Evolutionary conservation across 306 rosid species (phyloP), one percentile per base, ranked within the genome.

Genomic region (Parietaria judaica): DNA sequence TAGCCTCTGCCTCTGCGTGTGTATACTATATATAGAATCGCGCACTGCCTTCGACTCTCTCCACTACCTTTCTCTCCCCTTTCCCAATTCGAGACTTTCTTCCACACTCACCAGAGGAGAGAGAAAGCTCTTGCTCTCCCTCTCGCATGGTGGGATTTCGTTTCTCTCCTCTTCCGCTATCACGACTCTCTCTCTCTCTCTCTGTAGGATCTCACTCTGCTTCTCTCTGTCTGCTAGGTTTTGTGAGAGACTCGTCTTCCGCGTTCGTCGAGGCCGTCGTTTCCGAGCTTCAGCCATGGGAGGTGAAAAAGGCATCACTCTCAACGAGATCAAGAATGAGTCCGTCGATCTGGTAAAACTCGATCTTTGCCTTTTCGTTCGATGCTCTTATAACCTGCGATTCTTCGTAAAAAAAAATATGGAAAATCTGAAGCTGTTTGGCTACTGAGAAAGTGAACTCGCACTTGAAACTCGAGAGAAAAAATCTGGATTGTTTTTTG

Each of bases 261-360:
- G 17, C 44, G 16, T 46, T 62, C 38, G 36, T 50, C 41, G 43
- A 14, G 15, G 11, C 50, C 54, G 16, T 34, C 66, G 54, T 62
- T 3, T 39, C 64, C n/a, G 44, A 55, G 69, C 68, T 73, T 55
- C 71, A 10, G 31, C 12, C 69, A 88, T 88, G 98, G 86, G 78
- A 16, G 82, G 65, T 60, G 76, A 73, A 3, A 78, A 75, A 58
- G 78, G 70, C 36, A 82, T 88, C 81, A 77, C 82, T 71, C 98
- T 91, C 36, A 96, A 91, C 53, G 92, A 91, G 84, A 88, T 91
- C 4, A 91, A 83, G 58, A 91, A 88, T 54, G 98, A 91, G 68
- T 72, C 78, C 71, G 88, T 91, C 55, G 98, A 91, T 86, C 81
- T 91, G 96, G 98, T 91, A 78, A 48, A 6, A 5, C 23, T 12